phyloP scores from a whole-genome alignment of 31 red algal genomes.

The Asparagopsis taxiformis region DNA sequence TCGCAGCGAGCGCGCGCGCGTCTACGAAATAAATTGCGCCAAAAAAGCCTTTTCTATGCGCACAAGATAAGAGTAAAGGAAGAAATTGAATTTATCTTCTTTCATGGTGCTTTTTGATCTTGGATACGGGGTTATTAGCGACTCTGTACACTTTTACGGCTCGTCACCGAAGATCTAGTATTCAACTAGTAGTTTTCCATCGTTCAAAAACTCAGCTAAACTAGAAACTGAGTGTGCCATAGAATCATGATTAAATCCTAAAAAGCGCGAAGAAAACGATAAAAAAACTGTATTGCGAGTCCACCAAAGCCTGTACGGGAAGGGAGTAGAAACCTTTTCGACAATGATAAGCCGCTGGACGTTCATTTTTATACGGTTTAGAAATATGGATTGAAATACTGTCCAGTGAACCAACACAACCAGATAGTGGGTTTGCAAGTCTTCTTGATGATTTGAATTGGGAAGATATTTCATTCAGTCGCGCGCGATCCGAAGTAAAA shows the following conservation, averaged over 20 bases:
- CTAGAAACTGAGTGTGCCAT: not conserved
- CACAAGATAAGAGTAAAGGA: not conserved
- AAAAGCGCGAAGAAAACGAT: not conserved
- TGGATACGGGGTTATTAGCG: not conserved
- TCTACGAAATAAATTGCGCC: too few relatives aligned
- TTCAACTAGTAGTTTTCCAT: not conserved
- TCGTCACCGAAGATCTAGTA: slow-evolving; percentile 8
- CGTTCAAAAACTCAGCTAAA: not conserved
- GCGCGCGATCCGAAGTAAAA: too few relatives aligned
- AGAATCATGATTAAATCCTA: slow-evolving; percentile 16
- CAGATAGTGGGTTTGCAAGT: too few relatives aligned
- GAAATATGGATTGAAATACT: too few relatives aligned
- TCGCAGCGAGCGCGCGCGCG: too few relatives aligned
- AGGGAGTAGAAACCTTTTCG: slow-evolving; percentile 8
- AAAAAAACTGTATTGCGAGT: slow-evolving; percentile 3
- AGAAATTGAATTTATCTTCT: slow-evolving; percentile 4
- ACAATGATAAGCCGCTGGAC: not conserved
- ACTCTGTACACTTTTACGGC: slow-evolving; percentile 21
- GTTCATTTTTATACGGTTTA: slow-evolving; percentile 5
- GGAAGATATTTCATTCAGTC: too few relatives aligned
- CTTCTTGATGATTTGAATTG: too few relatives aligned
- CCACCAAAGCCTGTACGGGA: not conserved
- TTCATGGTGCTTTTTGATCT: not conserved
- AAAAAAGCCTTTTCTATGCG: slow-evolving; percentile 9
- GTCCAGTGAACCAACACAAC: slow-evolving; percentile 10